Evolutionary conservation across 2,329 filamentous ascomycete species (phyloP), one percentile per base, ranked within the genome.

Genomic region (Capronia coronata): DNA sequence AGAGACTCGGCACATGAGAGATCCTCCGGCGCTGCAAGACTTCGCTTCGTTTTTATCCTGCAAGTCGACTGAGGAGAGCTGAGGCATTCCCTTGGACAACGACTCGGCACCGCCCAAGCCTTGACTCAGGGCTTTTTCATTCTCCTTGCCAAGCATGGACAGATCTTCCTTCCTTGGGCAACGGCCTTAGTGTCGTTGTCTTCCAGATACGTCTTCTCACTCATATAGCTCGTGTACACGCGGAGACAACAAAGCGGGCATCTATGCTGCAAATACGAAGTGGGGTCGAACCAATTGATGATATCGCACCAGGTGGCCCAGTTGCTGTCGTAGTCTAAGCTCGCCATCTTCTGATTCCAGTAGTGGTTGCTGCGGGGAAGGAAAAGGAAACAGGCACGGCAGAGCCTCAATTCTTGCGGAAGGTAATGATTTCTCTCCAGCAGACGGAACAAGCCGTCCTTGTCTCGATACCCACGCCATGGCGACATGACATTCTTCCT

Each of bases 401-500:
- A 58, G 1, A 56, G 43, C 2, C 37, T 38, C 14, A 56, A 32
- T 13, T 39, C 18, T 10, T 23, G 19, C 2, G 55, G 52, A 2
- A 56, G 49, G 35, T 48, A 58, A 9, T 49, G 30, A n/a, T 49
- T 51, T 10, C 51, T 44, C 30, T 46, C 43, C n/a, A 58, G 46
- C 2, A 58, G 50, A 4, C 48, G 45, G 41, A 47, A 58, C 13
- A 58, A 48, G n/a, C 50, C 49, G 34, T 51, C 50, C 37, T 58
- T 58, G 45, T 58, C 55, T 6, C 53, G 47, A 18, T 49, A 54
- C 18, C 55, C 55, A 13, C 55, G 55, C 55, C 55, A 58, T 2
- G 44, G 41, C 2, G 53, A 23, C 44, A 58, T 46, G 27, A 30
- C 19, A 22, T 48, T 34, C 30, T 41, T 45, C 2, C 43, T 37